Evolutionary conservation across 148 eudicot species (phyloP), one percentile per base, ranked within the genome.

Genomic region (Fagopyrum esculentum): DNA sequence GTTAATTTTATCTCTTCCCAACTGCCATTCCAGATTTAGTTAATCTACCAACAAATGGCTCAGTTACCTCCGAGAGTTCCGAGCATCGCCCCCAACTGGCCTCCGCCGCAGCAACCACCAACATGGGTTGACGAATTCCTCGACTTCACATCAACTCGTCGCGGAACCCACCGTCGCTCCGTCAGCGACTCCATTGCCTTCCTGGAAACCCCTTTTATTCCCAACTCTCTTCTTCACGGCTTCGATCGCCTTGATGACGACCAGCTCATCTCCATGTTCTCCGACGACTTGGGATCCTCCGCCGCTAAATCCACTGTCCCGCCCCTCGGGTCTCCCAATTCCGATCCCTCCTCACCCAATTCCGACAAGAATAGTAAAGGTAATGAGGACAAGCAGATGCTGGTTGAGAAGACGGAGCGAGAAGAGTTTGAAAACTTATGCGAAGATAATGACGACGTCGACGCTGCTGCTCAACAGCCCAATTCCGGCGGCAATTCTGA

Each of bases 41-140:
- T 11, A 68, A 35, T 35, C 9, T 4, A 12, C 8, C 10, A 17
- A 69, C 5, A 26, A 80, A 89, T 93, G 98, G 93, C 93, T 19
- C 96, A 92, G 60, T 76, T 90, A 73, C 97, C 98, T 26, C 98
- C 98, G 16, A 91, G 83, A 81, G 83, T 76, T 57, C 93, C 88
- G 6, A 68, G 61, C 75, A 81, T 83, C 30, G 0, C 48, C 71
- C 3, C 49, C 6, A 29, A 52, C 4, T 81, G 78, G 9, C 84
- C 69, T 0, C 76, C 73, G 19, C 77, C 66, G 15, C 80, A 82
- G 17, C 11, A 47, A 82, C 75, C 76, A 0, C 72, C 85, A 2
- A 82, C 79, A 0, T 94, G 98, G 98, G 86, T 87, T 17, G 97
- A 91, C 72, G 98, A 94, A 12, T 94, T 94, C 79, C 93, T 94